Evolutionary conservation across 176 grass and related monocot genomes (phyloP).

Genomic region (Aegilops umbellulata): DNA sequence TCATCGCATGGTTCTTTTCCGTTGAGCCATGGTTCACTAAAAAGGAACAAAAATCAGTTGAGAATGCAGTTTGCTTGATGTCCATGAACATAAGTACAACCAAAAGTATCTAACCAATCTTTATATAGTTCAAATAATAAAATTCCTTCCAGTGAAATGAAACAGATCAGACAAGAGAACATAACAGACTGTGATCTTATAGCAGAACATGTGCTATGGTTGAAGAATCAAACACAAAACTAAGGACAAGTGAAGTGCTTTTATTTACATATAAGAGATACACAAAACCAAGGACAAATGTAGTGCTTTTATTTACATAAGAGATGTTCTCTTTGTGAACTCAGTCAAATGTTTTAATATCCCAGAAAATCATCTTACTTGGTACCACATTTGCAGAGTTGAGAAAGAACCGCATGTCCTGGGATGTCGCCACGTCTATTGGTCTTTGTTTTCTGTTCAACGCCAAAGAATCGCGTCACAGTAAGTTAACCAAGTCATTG

Average conservation of each 20-base stretch:
- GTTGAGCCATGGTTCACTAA: constrained; percentile 32
- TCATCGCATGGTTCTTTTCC: constrained; percentile 15
- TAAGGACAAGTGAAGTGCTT: not conserved
- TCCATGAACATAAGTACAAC: not conserved
- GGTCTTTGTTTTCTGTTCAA: constrained; percentile 59
- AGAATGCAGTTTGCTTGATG: not conserved
- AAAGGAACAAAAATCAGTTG: constrained; percentile 12
- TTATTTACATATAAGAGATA: too few species aligned
- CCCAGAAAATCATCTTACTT: constrained; percentile 26
- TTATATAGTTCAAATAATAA: constrained; percentile 1
- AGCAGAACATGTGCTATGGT: not conserved
- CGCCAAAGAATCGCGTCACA: constrained; percentile 8
- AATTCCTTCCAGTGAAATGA: not conserved
- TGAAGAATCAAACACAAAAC: not conserved
- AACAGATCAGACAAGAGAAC: constrained; percentile 9
- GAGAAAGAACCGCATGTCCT: constrained; percentile 62
- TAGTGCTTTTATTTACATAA: too few species aligned
- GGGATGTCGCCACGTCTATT: constrained; percentile 47
- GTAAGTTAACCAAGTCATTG: not conserved
- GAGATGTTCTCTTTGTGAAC: too few species aligned
- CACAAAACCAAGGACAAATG: too few species aligned
- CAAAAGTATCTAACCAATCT: not conserved
- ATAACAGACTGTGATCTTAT: not conserved
- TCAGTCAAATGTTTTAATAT: too few species aligned
- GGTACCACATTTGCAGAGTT: constrained; percentile 37